A percentile compares a stretch with the other conserved stretches of the same genome.
Conservation (phyloP, 768 basidiomycete genomes). For the Rhizopogon roseolus region DNA sequence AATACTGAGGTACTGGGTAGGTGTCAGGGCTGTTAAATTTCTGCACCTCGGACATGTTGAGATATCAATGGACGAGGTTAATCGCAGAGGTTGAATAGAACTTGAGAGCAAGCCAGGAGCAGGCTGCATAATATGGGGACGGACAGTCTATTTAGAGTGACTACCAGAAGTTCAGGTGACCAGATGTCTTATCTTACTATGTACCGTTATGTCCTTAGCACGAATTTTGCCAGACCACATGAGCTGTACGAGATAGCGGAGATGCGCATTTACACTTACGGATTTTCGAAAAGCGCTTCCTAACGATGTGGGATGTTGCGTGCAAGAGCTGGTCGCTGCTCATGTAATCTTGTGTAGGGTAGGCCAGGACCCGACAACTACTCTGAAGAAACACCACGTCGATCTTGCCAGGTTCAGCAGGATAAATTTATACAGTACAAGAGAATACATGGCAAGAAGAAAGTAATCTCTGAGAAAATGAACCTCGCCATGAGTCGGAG, state of each 20-base stretch:
- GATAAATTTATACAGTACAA: conserved; percentile 1
- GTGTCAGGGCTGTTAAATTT: conserved; percentile 48
- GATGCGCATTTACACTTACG: background rate
- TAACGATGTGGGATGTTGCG: background rate
- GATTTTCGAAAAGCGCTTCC: background rate
- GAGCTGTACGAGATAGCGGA: conserved; percentile 1
- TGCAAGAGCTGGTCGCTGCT: background rate
- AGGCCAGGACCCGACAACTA: background rate
- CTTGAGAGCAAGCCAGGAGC: background rate
- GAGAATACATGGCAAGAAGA: conserved; percentile 23
- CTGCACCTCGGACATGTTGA: conserved; percentile 44
- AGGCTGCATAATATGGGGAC: background rate
- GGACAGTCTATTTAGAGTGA: background rate
- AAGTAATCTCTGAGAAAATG: conserved; percentile 28
- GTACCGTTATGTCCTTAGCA: background rate
- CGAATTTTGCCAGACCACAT: background rate
- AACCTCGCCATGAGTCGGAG: conserved; percentile 24
- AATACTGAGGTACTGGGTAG: conserved; percentile 21
- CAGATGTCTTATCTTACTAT: background rate
- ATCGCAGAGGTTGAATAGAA: background rate
- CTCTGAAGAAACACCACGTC: background rate
- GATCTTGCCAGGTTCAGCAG: background rate
- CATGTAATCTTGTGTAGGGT: background rate
- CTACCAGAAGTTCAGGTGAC: background rate
- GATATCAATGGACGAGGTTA: background rate